Conservation (phyloP, 176 grass and related monocot species). For the Dactylis glomerata region DNA sequence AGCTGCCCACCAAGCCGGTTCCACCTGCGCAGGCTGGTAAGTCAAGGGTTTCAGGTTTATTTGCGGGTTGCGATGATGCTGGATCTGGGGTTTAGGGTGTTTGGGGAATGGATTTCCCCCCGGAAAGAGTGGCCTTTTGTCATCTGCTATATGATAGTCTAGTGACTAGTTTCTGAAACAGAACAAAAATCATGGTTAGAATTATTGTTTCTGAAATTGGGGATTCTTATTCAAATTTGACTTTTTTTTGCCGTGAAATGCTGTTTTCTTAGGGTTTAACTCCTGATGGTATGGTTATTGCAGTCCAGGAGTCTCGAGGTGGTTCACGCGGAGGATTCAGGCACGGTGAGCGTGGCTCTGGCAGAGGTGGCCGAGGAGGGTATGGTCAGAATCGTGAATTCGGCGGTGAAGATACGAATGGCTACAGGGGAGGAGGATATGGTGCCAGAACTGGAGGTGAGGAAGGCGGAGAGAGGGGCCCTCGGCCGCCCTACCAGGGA, state of each 20-base stretch:
- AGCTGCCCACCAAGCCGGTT: constrained; percentile 62
- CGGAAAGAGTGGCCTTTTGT: not conserved
- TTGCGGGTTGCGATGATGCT: not conserved
- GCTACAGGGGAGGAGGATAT: constrained; percentile 54
- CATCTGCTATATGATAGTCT: not conserved
- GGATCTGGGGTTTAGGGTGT: constrained; percentile 40
- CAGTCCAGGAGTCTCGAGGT: constrained; percentile 48
- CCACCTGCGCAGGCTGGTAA: constrained; percentile 76
- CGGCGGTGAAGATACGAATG: constrained; percentile 53
- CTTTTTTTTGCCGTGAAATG: not conserved
- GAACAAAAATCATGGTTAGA: not conserved
- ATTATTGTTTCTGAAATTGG: not conserved
- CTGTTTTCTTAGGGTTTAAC: not conserved
- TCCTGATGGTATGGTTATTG: constrained; percentile 3
- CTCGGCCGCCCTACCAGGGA: constrained; percentile 52
- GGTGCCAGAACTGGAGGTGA: constrained; percentile 50
- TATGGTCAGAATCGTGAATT: constrained; percentile 45
- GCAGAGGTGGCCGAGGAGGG: constrained; percentile 60
- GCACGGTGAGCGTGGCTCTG: constrained; percentile 51
- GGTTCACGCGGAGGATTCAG: constrained; percentile 52
- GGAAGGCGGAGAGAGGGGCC: constrained; percentile 41
- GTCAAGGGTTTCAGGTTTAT: not conserved
- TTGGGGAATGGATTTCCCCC: not conserved
- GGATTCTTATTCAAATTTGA: not conserved
- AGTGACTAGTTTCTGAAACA: not conserved